These are phyloP conservation scores for Entomortierella chlamydospora DNA, from an alignment of 192 early-diverging fungal genomes.

Conservation along the genomic window DNA sequence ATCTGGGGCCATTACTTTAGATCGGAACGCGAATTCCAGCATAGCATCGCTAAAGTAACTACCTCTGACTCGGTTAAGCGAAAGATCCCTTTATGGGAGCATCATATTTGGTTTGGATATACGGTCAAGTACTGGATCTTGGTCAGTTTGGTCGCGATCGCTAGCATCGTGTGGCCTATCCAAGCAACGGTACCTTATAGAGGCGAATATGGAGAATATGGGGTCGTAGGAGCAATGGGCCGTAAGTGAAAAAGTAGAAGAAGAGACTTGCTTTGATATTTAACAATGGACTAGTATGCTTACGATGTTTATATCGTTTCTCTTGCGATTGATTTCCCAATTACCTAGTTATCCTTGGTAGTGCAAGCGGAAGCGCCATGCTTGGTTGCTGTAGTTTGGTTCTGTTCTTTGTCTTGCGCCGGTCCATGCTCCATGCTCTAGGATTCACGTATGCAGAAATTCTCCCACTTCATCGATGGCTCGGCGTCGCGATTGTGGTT, in stretches of 20 bases:
- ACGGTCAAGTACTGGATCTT: constrained; percentile 52
- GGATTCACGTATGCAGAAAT: constrained; percentile 49
- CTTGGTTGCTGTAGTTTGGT: constrained; percentile 27
- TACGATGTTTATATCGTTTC: too few species aligned
- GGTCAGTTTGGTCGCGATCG: constrained; percentile 14
- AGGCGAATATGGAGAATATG: not conserved
- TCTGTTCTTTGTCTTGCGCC: constrained; percentile 40
- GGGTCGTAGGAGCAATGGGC: constrained; percentile 3
- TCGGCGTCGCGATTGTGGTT: constrained; percentile 37
- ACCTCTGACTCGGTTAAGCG: constrained; percentile 17
- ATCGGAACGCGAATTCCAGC: constrained; percentile 47
- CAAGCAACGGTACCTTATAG: not conserved
- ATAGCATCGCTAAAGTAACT: constrained; percentile 35
- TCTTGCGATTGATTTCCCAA: too few species aligned
- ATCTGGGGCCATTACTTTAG: constrained; percentile 51
- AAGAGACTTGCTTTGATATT: too few species aligned
- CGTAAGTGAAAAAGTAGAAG: constrained; percentile 26
- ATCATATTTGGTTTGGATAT: constrained; percentile 37
- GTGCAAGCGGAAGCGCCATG: constrained; percentile 19
- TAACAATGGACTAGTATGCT: too few species aligned
- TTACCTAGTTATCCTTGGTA: constrained; percentile 28
- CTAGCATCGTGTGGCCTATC: constrained; percentile 13
- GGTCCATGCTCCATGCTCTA: constrained; percentile 49
- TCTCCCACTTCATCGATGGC: constrained; percentile 50
- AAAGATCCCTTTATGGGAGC: constrained; percentile 51